Percentiles rank a stretch among this genome's conserved stretches.
Conservation (phyloP, 257 asterid genomes). For the Petunia secreta region DNA sequence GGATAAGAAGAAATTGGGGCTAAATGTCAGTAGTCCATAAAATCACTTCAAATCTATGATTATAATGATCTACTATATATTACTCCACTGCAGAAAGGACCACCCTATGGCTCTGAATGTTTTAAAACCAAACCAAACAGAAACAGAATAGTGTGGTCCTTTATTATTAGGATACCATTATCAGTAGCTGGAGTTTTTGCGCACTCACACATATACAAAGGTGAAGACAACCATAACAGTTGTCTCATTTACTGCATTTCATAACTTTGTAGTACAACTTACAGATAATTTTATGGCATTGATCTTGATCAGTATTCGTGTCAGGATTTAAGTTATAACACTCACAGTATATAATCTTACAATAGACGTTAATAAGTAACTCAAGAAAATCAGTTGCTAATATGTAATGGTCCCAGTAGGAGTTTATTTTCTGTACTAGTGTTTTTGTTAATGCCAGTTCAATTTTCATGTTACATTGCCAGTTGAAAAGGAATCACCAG, state of each 20-base stretch:
- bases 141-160: slow-evolving; percentile 43
- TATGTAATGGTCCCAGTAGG: background rate
- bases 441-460: background rate
- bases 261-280: background rate
- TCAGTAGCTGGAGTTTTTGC: slow-evolving; percentile 21
- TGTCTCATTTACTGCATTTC: slow-evolving; percentile 10
- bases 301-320: background rate
- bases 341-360: no score
- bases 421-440: background rate
- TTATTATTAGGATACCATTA: slow-evolving; percentile 20
- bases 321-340: background rate
- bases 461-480: slow-evolving; percentile 1
- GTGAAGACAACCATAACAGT: slow-evolving; percentile 4
- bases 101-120: slow-evolving; percentile 34
- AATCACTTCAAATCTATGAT: slow-evolving; percentile 27
- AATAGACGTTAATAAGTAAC: no score
- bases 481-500: background rate
- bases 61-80: slow-evolving; percentile 17
- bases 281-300: background rate
- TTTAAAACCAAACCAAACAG: slow-evolving; percentile 19
- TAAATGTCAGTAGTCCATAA: slow-evolving; percentile 21
- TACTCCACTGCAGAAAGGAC: slow-evolving; percentile 32
- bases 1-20: slow-evolving; percentile 25
- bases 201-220: background rate
- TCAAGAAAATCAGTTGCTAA: no score